Base-by-base conservation (phyloP, 2,329 filamentous ascomycete genomes). In the Calonectria honghensis region DNA sequence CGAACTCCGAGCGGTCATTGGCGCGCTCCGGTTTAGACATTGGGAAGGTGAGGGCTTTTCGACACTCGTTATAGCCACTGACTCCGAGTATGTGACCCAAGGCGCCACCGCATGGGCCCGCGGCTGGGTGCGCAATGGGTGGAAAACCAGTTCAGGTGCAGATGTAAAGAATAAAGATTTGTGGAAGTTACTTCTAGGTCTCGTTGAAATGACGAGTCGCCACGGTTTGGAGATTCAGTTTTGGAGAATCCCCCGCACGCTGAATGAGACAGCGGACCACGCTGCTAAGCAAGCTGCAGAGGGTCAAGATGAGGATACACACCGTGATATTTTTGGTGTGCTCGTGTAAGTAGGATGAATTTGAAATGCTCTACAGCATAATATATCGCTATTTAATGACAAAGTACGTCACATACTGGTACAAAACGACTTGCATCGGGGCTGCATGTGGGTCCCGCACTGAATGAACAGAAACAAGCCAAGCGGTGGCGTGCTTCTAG, bases 101-200 rank as follows among this genome's bases (percentile, higher is more conserved):
- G 74, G 75, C 7, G 68, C 74, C 2, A 77, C 75, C 2, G 32
- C 52, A 41, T 76, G 74, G 75, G 63, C 20, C 1, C 37, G 31
- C 0, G 13, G 39, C 6, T 77, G 75, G 75, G 67, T 87, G 11
- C 69, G 69, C 13, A 87, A 87, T 27, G 84, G 81, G 5, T 92
- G 89, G 89, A 84, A 41, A 73, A 88, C 82, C 5, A 72, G 65
- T 0, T 73, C 70, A 1, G 81, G 83, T 0, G 75, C 27, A 0
- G 75, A 78, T 1, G 87, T 91, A 45, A 87, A 87, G 80, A 91
- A 91, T 74, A 83, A 80, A 74, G 89, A 92, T 77, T 77, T 91
- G 16, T 92, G 90, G 89, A 82, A 90, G 80, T 74, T 81, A 45
- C 80, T 91, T 10, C 81, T 90, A 6, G 84, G 83, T 0, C 84